A percentile compares a stretch with the other conserved stretches of the same genome.
phyloP scores from a whole-genome alignment of 108 stramenopile genomes.

The Fragilariopsis cylindrus region DNA sequence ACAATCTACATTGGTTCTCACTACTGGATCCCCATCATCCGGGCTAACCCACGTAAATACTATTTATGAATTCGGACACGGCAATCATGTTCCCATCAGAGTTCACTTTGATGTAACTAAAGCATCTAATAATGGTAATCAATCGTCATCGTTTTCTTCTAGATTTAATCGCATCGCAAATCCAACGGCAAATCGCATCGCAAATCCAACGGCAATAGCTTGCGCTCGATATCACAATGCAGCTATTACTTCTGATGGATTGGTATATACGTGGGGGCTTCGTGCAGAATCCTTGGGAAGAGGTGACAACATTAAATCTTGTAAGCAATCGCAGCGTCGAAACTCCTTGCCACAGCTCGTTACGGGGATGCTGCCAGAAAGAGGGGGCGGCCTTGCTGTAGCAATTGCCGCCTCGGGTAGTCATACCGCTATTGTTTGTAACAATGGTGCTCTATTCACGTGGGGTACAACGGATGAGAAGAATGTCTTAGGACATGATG shows the following conservation, averaged over 20 bases:
- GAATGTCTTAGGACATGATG: conserved; percentile 75
- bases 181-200: conserved; percentile 8
- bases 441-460: conserved; percentile 72
- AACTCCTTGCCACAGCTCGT: conserved; percentile 73
- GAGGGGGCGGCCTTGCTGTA: conserved; percentile 80
- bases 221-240: conserved; percentile 83
- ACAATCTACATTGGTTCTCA: conserved; percentile 73
- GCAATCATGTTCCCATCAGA: conserved; percentile 67
- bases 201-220: conserved; percentile 80
- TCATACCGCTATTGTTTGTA: conserved; percentile 76
- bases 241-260: conserved; percentile 83
- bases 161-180: background rate
- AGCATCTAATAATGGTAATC: background rate
- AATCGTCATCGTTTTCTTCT: conserved; percentile 4
- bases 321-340: conserved; percentile 12
- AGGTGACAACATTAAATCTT: background rate
- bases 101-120: conserved; percentile 50
- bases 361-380: conserved; percentile 75
- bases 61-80: conserved; percentile 84
- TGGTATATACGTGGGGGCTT: conserved; percentile 93
- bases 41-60: conserved; percentile 57
- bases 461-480: conserved; percentile 75
- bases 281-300: conserved; percentile 67
- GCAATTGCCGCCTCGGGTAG: conserved; percentile 76
- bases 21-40: conserved; percentile 39